Base-by-base conservation (phyloP, 352 stramenopile species). In the Phytophthora agathidicida region DNA sequence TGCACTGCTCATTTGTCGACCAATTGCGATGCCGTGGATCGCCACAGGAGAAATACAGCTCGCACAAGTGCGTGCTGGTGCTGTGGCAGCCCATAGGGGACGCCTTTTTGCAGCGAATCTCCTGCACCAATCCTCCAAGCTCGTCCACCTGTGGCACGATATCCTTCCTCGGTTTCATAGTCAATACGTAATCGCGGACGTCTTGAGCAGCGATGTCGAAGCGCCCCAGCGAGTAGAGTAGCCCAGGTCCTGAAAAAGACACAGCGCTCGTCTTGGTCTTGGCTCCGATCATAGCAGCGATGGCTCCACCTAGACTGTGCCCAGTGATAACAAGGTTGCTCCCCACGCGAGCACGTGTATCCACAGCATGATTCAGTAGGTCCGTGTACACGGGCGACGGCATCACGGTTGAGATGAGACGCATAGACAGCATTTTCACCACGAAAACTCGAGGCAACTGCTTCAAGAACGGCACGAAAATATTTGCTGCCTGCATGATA, bases 391-490 rank as follows among this genome's bases (percentile, higher is more conserved):
- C 79, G 0, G 82, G 82, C 14, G 56, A 56, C 7, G 84, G 84
- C 80, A 89, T 92, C 38, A 94, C 55, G 26, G 46, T 44, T 11
- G 65, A 58, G 26, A 95, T 73, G n/a, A 90, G 39, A 43, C 77
- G 60, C 77, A 94, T 91, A 2, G 84, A 94, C 27, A 94, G 44
- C 60, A 95, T 68, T 22, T 75, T 71, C 17, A 94, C 83, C 7
- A 93, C 72, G 39, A 94, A 92, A 22, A 65, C 47, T 7, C 57
- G 69, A 31, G 84, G 86, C 9, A 93, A 69, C 38, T 95, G 84
- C 48, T 90, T 95, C 20, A 95, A 69, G 62, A 95, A 93, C 16
- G 83, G 86, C 42, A 95, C 68, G 24, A 93, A 93, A 5, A 88
- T 60, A 45, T 93, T 86, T 6, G 84, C 77, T 6, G 77, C 79